Evolutionary conservation across 345 rosid genomes (phyloP).

Genomic region (Hibiscus mutabilis): DNA sequence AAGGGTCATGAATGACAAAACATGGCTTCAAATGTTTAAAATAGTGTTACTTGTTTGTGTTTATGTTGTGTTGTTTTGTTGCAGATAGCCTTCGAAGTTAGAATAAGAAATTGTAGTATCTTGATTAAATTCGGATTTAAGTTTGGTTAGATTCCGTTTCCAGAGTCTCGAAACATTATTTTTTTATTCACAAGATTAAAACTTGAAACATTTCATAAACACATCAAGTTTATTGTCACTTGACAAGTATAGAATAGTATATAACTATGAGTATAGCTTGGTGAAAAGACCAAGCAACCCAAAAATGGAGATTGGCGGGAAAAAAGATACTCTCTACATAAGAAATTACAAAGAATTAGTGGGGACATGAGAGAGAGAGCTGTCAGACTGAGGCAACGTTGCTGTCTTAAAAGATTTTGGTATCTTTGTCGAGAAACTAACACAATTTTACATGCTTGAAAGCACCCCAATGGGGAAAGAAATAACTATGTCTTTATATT

Average conservation of each 20-base stretch:
- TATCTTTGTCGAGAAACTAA: constrained; percentile 29
- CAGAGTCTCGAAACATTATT: too few species aligned
- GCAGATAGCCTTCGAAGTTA: too few species aligned
- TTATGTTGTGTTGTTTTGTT: constrained; percentile 11
- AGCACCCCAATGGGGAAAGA: constrained; percentile 1
- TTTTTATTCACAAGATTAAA: too few species aligned
- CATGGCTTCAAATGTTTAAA: constrained; percentile 13
- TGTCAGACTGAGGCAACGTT: constrained; percentile 14
- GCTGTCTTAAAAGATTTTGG: constrained; percentile 27
- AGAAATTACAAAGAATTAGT: neutral
- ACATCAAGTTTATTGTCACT: too few species aligned
- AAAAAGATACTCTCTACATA: neutral
- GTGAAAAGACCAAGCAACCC: neutral
- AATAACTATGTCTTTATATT: neutral
- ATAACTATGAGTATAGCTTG: neutral
- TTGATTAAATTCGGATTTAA: too few species aligned
- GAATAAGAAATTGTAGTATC: neutral
- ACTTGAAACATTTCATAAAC: too few species aligned
- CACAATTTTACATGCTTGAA: constrained; percentile 9
- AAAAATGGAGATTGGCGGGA: constrained; percentile 14
- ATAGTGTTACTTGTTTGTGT: neutral
- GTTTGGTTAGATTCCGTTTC: too few species aligned
- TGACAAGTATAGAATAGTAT: too few species aligned
- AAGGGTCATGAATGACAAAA: constrained; percentile 12
- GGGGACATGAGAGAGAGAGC: constrained; percentile 18